These are phyloP conservation scores for Trichoderma breve DNA, from an alignment of 2,329 filamentous ascomycete species.

Conservation along the genomic window DNA sequence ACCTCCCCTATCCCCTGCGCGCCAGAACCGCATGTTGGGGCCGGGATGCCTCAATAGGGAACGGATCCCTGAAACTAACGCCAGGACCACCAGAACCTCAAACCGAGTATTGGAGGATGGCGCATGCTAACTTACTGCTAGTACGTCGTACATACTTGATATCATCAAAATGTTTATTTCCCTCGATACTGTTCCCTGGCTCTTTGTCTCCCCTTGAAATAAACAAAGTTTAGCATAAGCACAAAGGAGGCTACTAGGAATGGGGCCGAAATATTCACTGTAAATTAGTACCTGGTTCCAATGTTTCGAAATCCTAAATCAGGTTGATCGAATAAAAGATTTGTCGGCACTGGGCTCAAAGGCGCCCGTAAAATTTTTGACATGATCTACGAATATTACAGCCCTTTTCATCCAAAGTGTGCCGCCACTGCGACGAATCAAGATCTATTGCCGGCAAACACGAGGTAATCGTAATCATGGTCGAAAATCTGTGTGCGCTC, in stretches of 20 bases:
- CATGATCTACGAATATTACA: background rate
- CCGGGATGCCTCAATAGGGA: background rate
- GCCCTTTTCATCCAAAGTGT: background rate
- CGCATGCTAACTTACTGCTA: background rate
- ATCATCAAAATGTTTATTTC: background rate
- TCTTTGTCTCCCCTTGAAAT: background rate
- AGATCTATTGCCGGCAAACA: background rate
- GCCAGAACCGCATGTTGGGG: background rate
- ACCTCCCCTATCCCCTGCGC: conserved; percentile 3
- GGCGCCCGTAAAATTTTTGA: background rate
- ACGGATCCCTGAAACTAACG: conserved; percentile 17
- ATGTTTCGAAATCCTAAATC: conserved; percentile 13
- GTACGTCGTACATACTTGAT: background rate
- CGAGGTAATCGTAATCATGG: background rate
- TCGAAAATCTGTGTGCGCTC: background rate
- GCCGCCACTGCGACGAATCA: background rate
- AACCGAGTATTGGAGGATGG: background rate
- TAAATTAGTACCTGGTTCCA: background rate
- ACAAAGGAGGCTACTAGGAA: background rate
- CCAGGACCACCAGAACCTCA: background rate
- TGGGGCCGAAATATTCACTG: background rate
- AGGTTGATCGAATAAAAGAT: background rate
- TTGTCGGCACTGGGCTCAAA: background rate
- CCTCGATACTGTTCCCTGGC: background rate
- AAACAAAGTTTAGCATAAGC: background rate